These are phyloP conservation scores for Mariannaea elegans DNA, from an alignment of 2,329 filamentous ascomycete genomes.

Conservation along the genomic window DNA sequence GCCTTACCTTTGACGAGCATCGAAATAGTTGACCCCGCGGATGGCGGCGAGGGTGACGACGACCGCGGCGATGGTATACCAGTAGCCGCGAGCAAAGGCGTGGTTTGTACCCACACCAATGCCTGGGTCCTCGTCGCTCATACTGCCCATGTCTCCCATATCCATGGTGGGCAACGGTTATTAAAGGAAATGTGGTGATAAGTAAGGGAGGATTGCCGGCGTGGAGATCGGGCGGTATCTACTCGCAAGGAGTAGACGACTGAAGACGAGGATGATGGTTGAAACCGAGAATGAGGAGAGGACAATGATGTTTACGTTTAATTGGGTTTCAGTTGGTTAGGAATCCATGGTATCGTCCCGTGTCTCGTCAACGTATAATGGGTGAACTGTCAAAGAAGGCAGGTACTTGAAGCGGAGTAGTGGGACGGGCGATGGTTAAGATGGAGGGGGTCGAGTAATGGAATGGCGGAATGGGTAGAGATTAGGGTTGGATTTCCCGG, in stretches of 20 bases:
- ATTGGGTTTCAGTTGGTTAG: background rate
- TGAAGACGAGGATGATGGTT: background rate
- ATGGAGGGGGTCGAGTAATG: background rate
- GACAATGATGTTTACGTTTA: background rate
- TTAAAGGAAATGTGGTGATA: background rate
- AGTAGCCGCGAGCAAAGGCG: conserved; percentile 63
- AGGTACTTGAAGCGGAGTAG: background rate
- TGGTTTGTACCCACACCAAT: conserved; percentile 56
- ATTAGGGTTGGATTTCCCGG: too few relatives aligned
- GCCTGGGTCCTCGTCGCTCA: conserved; percentile 39
- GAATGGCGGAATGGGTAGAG: background rate
- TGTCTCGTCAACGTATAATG: background rate
- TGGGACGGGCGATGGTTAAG: background rate
- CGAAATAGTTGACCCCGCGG: conserved; percentile 54
- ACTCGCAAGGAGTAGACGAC: conserved; percentile 12
- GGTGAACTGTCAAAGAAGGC: background rate
- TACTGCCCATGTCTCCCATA: conserved; percentile 37
- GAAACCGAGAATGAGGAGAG: background rate
- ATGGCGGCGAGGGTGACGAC: conserved; percentile 52
- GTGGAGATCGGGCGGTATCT: background rate
- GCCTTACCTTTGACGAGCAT: conserved; percentile 53
- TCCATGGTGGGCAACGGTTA: conserved; percentile 42
- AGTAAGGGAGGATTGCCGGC: background rate
- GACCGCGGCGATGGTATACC: conserved; percentile 65
- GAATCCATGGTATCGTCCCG: conserved; percentile 1